Conservation (phyloP, 2,329 filamentous ascomycete genomes). For the Fusarium humuli region DNA sequence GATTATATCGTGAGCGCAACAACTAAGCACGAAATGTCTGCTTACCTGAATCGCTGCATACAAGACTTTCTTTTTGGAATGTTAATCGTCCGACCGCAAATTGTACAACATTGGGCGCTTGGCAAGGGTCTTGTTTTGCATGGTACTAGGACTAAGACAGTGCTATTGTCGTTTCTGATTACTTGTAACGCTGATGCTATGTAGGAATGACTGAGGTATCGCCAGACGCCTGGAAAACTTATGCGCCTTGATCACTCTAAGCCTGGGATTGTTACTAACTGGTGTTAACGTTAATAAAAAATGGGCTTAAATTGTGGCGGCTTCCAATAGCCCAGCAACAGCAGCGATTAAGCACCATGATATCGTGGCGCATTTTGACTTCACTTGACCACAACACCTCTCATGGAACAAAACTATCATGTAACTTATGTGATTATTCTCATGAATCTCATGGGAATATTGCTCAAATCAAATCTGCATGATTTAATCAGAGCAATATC, state of each 20-base stretch:
- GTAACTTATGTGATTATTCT: not conserved
- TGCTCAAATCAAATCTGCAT: not conserved
- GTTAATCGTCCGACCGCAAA: too few species aligned
- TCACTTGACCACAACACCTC: not conserved
- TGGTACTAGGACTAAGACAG: not conserved
- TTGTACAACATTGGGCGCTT: not conserved
- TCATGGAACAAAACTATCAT: not conserved
- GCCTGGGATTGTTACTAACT: not conserved
- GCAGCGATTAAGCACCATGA: not conserved
- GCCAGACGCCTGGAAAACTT: not conserved
- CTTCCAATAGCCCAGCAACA: not conserved
- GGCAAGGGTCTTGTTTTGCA: not conserved
- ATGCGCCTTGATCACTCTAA: not conserved
- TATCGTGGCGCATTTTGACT: slow-evolving; percentile 16
- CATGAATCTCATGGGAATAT: too few species aligned
- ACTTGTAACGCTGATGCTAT: not conserved
- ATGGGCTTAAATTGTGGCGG: not conserved
- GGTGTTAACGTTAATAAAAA: too few species aligned
- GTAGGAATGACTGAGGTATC: not conserved
- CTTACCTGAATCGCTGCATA: not conserved
- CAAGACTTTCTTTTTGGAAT: not conserved
- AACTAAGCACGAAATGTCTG: not conserved
- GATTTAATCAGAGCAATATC: not conserved
- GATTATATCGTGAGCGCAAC: not conserved
- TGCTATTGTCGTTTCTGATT: not conserved